Base-by-base conservation (phyloP, 2,329 filamentous ascomycete species). In the Neophaeococcomyces mojaviensis region DNA sequence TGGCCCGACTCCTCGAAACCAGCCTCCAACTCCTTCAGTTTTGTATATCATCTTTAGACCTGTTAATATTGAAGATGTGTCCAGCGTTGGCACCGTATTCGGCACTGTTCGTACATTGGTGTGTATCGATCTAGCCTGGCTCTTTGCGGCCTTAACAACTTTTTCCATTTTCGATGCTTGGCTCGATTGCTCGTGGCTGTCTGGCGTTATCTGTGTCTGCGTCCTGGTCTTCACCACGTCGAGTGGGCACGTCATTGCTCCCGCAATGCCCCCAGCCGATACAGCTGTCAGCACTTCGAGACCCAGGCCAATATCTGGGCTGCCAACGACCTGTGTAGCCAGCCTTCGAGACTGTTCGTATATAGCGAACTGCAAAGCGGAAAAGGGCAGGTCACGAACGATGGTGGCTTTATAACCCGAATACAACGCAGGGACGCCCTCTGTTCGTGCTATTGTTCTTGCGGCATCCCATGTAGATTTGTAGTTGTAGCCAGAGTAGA, bases 171-270 rank as follows among this genome's bases (percentile, higher is more conserved):
- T 49, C 6, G 50, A 46, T 15, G 54, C 34, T 38, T 57, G 55
- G 38, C 41, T 38, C 39, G 59, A 61, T 33, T 53, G 34, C 19
- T 63, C 55, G 3, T 64, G 59, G 4, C 65, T 56, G 7, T 70
- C 68, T 1, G 76, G 73, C 52, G 81, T 81, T 42, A 94, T 78
- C 64, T 98, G 92, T 0, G 92, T 98, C 65, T 98, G 94, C 28
- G 96, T 84, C 44, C 92, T 78, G 1, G 92, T 98, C 69, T 98
- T 98, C 50, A 98, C 90, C 4, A 98, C 92, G 60, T 98, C 92
- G 52, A 98, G 78, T 1, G 92, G 92, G 59, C 92, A 97, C 2
- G 92, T 98, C 12, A 98, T 81, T 6, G 94, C 86, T 43, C 92
- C 92, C 1, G 92, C 92, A 64, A 97, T 79, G 32, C 90, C 90